phyloP scores from a whole-genome alignment of 2,329 filamentous ascomycete genomes.

The Clonostachys rhizophaga region DNA sequence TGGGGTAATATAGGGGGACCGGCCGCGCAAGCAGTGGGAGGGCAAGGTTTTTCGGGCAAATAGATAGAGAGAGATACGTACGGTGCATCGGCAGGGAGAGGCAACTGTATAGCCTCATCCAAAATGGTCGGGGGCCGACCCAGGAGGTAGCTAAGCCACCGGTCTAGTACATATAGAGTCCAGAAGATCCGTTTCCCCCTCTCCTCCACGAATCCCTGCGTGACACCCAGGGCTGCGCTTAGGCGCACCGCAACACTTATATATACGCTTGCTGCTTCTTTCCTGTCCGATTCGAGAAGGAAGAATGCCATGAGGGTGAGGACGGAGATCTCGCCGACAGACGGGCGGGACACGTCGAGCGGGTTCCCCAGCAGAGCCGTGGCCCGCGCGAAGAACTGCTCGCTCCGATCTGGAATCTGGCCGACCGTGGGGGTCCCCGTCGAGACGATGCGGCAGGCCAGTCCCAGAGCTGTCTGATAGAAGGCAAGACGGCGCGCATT shows the following conservation, averaged over 20 bases:
- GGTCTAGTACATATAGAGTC: constrained; percentile 46
- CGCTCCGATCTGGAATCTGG: constrained; percentile 9
- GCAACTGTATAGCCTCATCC: constrained; percentile 40
- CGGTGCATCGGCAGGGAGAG: constrained; percentile 30
- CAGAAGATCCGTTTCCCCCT: constrained; percentile 41
- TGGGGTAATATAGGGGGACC: not conserved
- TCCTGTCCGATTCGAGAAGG: constrained; percentile 40
- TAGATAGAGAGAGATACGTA: constrained; percentile 17
- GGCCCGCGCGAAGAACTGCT: constrained; percentile 38
- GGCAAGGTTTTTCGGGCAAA: not conserved
- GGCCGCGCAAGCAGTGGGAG: too few relatives aligned
- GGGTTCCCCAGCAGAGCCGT: constrained; percentile 38
- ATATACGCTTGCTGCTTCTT: constrained; percentile 42
- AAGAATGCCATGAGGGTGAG: constrained; percentile 43
- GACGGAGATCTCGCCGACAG: constrained; percentile 35
- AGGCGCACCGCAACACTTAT: constrained; percentile 41
- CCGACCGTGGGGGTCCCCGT: constrained; percentile 12
- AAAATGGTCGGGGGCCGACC: constrained; percentile 40
- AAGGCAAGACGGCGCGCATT: constrained; percentile 33
- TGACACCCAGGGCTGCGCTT: constrained; percentile 41
- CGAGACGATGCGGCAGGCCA: constrained; percentile 24
- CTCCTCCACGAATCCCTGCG: constrained; percentile 36
- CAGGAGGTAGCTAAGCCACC: constrained; percentile 42
- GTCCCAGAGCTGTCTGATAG: constrained; percentile 39
- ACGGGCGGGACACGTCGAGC: constrained; percentile 32